Conservation (phyloP, 345 rosid genomes). For the Euphorbia peplus region DNA sequence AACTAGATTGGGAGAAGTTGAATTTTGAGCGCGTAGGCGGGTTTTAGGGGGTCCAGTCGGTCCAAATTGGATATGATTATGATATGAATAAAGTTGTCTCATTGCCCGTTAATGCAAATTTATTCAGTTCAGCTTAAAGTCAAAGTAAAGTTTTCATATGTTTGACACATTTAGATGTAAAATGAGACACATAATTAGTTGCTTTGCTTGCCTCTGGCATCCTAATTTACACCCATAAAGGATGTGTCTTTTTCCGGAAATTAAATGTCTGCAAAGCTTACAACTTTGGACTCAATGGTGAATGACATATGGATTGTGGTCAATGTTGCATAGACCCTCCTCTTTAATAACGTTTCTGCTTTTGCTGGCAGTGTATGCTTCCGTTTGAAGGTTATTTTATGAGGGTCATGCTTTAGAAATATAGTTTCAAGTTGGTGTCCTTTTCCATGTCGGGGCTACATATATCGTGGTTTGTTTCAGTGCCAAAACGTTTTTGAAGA, state of each 20-base stretch:
- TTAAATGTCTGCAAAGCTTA: neutral
- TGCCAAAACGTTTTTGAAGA: neutral
- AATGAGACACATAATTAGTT: neutral
- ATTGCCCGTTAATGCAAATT: neutral
- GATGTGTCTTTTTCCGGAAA: neutral
- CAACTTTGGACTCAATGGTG: neutral
- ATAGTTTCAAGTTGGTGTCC: too few relatives aligned
- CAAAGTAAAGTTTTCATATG: neutral
- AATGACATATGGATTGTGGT: neutral
- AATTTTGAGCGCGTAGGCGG: too few relatives aligned
- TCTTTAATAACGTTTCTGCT: too few relatives aligned
- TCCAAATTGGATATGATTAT: too few relatives aligned
- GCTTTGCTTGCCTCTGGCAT: neutral
- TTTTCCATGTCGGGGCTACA: too few relatives aligned
- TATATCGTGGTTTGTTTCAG: constrained; percentile 1
- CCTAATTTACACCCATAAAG: neutral
- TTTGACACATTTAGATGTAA: neutral
- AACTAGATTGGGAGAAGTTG: too few relatives aligned
- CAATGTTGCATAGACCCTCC: too few relatives aligned
- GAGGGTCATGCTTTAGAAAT: too few relatives aligned
- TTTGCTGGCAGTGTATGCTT: too few relatives aligned
- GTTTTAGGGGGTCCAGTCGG: too few relatives aligned
- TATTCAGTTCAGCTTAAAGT: neutral
- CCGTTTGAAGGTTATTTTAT: too few relatives aligned
- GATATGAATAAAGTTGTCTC: neutral